Evolutionary conservation across 441 rosid species (phyloP), one percentile per base, ranked within the genome.

Genomic region (Populus hybrid): DNA sequence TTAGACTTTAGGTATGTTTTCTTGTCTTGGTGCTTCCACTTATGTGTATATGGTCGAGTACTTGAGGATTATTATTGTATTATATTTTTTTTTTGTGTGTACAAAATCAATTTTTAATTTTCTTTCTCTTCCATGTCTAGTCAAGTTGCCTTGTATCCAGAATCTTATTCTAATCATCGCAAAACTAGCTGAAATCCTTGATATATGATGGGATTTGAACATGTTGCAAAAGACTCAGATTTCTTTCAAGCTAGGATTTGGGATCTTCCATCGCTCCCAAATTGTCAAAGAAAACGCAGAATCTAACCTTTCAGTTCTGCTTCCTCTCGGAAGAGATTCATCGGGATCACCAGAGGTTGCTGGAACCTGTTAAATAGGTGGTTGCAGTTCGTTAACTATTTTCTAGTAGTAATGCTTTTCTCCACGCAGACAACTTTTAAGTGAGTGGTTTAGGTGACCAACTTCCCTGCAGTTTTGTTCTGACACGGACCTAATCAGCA

Each of bases 1-100:
- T 67, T 65, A 68, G 72, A 30, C 5, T 16, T 38, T 72, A 73
- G 75, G 35, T 21, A 57, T 70, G 42, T 61, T 28, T 66, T 40
- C 32, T 67, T 1, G 73, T 21, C 65, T 78, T 63, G 77, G 35
- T 80, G 77, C 74, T 76, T 81, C 82, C 77, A 81, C 57, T 71
- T 77, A 68, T 79, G 84, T 77, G 79, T 64, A 81, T 53, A 81
- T 61, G 66, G 73, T 68, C 77, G 71, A 72, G 23, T 74, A 72
- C 23, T 21, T 20, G 72, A 30, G 32, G 32, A 30, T 30, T 28
- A 79, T 42, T 38, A 35, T 38, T 26, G 24, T 24, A 24, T 24
- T 24, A n/a, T 3, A 0, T 3, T 30, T 30, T 21, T 11, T 18
- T 10, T 69, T 0, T 59, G 42, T 9, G 69, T 35, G 69, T 9